A percentile compares a stretch with the other conserved stretches of the same genome.
Conservation (phyloP, 208 protist genomes). For the Balamuthia mandrillaris region DNA sequence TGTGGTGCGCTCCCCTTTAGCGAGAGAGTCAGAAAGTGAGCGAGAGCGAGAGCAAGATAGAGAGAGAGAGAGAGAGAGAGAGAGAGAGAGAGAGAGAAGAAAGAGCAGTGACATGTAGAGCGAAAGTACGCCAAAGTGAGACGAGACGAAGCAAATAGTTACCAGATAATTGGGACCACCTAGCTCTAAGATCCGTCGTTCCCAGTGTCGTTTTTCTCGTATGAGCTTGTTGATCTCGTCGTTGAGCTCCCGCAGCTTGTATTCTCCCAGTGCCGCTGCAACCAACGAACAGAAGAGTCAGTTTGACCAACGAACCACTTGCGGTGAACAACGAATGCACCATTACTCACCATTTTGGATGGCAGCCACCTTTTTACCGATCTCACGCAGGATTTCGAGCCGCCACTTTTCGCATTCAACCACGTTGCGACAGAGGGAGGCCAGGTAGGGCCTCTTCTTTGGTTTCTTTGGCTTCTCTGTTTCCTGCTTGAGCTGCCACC, state of each 20-base stretch:
- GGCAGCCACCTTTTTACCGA: slow-evolving; percentile 67
- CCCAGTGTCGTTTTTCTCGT: slow-evolving; percentile 80
- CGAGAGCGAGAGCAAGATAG: too few relatives aligned
- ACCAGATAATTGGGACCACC: slow-evolving; percentile 74
- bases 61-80: neutral
- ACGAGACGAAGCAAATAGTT: neutral
- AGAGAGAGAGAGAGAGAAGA: neutral
- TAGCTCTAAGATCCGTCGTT: slow-evolving; percentile 75
- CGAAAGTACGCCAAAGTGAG: neutral
- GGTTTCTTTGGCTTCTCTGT: neutral
- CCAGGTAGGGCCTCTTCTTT: slow-evolving; percentile 64
- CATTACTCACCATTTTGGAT: slow-evolving; percentile 69
- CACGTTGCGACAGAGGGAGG: slow-evolving; percentile 65
- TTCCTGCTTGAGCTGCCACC: slow-evolving; percentile 32
- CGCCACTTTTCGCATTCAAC: slow-evolving; percentile 70
- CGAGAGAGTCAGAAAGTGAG: neutral
- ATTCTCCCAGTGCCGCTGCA: slow-evolving; percentile 72
- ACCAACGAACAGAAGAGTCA: neutral
- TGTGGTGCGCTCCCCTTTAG: neutral
- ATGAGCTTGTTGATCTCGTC: slow-evolving; percentile 85
- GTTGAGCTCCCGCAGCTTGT: slow-evolving; percentile 81
- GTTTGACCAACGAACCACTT: too few relatives aligned
- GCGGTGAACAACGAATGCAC: neutral
- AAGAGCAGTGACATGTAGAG: too few relatives aligned
- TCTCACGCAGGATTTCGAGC: slow-evolving; percentile 70